These are phyloP conservation scores for Arabis alpina DNA, from an alignment of 345 rosid species.

Conservation along the genomic window DNA sequence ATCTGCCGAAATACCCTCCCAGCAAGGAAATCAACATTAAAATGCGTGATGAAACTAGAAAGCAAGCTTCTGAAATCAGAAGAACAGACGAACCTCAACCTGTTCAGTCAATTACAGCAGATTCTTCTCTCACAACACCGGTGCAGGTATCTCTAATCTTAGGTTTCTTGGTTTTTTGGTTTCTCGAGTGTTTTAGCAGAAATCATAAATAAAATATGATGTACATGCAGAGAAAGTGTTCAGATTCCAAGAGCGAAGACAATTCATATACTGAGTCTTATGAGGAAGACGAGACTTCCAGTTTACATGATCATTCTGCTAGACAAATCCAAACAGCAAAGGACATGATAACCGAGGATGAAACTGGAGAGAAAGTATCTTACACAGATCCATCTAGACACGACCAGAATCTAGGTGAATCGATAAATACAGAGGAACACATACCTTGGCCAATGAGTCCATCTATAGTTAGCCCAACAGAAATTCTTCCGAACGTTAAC, in stretches of 20 bases:
- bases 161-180: conserved; percentile 2
- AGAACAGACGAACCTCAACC: conserved; percentile 20
- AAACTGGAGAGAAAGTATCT: conserved; percentile 14
- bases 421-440: conserved; percentile 29
- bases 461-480: conserved; percentile 15
- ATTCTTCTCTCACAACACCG: not conserved
- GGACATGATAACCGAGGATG: conserved; percentile 28
- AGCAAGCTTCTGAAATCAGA: conserved; percentile 40
- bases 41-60: conserved; percentile 62
- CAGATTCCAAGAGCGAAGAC: conserved; percentile 27
- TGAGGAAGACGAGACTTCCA: conserved; percentile 29
- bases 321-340: conserved; percentile 24
- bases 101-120: conserved; percentile 20
- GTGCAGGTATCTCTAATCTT: conserved; percentile 36
- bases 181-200: conserved; percentile 21
- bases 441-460: conserved; percentile 37
- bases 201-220: not conserved
- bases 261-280: conserved; percentile 15
- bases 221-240: conserved; percentile 25
- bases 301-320: conserved; percentile 17
- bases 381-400: not conserved
- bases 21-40: conserved; percentile 83
- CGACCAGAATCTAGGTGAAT: conserved; percentile 24
- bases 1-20: conserved; percentile 88
- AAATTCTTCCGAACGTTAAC: conserved; percentile 11